Conservation (phyloP, 805 yeast species). For the Wickerhamiella galacta region DNA sequence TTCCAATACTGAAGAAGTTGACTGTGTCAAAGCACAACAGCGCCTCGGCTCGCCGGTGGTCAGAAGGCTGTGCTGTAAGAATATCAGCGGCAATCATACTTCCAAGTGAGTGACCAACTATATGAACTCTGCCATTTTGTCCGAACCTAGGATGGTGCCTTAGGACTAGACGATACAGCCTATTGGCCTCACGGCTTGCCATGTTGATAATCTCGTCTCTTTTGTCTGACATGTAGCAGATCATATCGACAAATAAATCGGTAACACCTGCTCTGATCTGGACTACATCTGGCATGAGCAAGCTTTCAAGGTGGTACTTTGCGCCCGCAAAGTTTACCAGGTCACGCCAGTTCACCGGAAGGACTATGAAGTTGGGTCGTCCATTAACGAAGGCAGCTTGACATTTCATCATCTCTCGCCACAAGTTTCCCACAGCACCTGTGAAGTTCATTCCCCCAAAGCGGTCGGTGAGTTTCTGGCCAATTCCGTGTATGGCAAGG, state of each 20-base stretch:
- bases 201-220: constrained; percentile 44
- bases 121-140: constrained; percentile 31
- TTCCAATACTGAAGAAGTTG: constrained; percentile 35
- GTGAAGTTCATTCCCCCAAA: constrained; percentile 75
- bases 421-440: constrained; percentile 36
- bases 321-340: constrained; percentile 24
- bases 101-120: constrained; percentile 80
- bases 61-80: constrained; percentile 28
- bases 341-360: constrained; percentile 88
- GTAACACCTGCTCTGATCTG: constrained; percentile 65
- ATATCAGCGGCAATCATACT: constrained; percentile 70
- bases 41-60: constrained; percentile 18
- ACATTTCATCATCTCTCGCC: constrained; percentile 19
- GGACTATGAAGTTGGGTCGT: constrained; percentile 17
- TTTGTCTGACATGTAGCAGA: constrained; percentile 61
- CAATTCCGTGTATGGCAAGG: constrained; percentile 85
- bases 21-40: constrained; percentile 54
- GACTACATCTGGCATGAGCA: constrained; percentile 62
- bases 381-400: constrained; percentile 9
- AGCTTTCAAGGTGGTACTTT: constrained; percentile 44
- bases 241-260: constrained; percentile 71
- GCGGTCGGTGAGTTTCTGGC: constrained; percentile 68
- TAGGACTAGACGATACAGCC: constrained; percentile 42
- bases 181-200: constrained; percentile 56
- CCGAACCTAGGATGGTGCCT: constrained; percentile 53